Conservation (phyloP, 73 alveolate genomes). For the Urostyla sp. region DNA sequence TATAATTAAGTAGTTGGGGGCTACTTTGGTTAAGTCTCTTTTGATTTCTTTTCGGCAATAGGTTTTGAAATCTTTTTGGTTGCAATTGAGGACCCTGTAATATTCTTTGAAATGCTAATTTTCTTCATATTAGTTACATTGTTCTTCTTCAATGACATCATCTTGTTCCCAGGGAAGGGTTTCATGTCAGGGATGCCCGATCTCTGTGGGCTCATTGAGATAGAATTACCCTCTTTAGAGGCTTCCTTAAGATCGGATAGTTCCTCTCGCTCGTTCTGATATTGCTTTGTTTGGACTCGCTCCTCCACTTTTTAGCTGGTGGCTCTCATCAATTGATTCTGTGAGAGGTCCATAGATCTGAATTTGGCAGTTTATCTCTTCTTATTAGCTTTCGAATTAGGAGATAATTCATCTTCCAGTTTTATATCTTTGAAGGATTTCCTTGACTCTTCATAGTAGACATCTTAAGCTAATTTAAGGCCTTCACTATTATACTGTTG, state of each 20-base stretch:
- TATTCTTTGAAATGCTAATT: no score
- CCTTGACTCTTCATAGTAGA: background rate
- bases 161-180: constrained; percentile 45
- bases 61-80: background rate
- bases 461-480: background rate
- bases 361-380: constrained; percentile 37
- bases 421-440: constrained; percentile 37
- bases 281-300: background rate
- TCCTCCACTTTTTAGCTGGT: background rate
- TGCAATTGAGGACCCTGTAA: background rate
- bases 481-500: constrained; percentile 6
- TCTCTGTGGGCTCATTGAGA: constrained; percentile 28
- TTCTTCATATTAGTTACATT: no score
- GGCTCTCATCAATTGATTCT: background rate
- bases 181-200: constrained; percentile 24
- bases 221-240: constrained; percentile 17
- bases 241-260: constrained; percentile 47
- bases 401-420: no score
- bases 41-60: background rate
- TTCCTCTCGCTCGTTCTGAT: background rate
- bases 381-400: no score
- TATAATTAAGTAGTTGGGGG: no score
- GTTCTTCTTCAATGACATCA: constrained; percentile 6
- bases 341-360: constrained; percentile 34
- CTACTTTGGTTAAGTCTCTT: no score